These are phyloP conservation scores for Cardamine chenopodiifolia DNA, from an alignment of 345 rosid species.

Conservation along the genomic window DNA sequence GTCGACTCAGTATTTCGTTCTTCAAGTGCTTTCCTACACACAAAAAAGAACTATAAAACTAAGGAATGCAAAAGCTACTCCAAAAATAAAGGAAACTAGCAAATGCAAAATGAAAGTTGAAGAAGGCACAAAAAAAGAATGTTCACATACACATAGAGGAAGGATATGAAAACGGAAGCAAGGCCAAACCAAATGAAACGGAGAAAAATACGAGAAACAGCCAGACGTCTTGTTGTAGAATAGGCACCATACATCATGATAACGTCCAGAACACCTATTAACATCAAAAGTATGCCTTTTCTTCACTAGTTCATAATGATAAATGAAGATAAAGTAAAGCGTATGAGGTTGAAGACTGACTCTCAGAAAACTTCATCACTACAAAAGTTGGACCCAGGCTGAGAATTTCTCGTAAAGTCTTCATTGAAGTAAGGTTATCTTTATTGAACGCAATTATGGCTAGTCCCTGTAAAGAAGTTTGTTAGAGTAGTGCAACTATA, in stretches of 20 bases:
- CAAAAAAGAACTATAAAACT: slow-evolving; percentile 25
- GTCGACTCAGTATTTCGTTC: slow-evolving; percentile 54
- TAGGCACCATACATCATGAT: slow-evolving; percentile 98
- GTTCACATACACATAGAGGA: slow-evolving; percentile 86
- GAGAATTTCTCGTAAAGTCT: slow-evolving; percentile 67
- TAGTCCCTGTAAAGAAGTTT: slow-evolving; percentile 62
- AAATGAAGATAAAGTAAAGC: neutral
- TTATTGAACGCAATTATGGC: slow-evolving; percentile 82
- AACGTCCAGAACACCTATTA: slow-evolving; percentile 82
- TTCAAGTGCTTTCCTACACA: slow-evolving; percentile 73
- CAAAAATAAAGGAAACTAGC: slow-evolving; percentile 12
- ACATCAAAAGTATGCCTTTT: slow-evolving; percentile 29
- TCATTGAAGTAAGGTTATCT: slow-evolving; percentile 51
- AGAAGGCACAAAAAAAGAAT: slow-evolving; percentile 9
- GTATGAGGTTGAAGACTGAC: slow-evolving; percentile 49
- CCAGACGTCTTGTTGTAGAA: slow-evolving; percentile 76
- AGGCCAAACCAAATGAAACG: slow-evolving; percentile 81
- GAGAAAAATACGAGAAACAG: slow-evolving; percentile 80
- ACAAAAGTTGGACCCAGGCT: slow-evolving; percentile 97
- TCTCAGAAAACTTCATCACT: slow-evolving; percentile 88
- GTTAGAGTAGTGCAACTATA: slow-evolving; percentile 18
- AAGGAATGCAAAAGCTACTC: slow-evolving; percentile 4
- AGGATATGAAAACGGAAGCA: slow-evolving; percentile 75
- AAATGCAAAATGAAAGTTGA: slow-evolving; percentile 22
- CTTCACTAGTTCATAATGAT: slow-evolving; percentile 7